Evolutionary conservation across 371 early-diverging fungal genomes (phyloP), one percentile per base, ranked within the genome.

Genomic region (Apophysomyces sp.): DNA sequence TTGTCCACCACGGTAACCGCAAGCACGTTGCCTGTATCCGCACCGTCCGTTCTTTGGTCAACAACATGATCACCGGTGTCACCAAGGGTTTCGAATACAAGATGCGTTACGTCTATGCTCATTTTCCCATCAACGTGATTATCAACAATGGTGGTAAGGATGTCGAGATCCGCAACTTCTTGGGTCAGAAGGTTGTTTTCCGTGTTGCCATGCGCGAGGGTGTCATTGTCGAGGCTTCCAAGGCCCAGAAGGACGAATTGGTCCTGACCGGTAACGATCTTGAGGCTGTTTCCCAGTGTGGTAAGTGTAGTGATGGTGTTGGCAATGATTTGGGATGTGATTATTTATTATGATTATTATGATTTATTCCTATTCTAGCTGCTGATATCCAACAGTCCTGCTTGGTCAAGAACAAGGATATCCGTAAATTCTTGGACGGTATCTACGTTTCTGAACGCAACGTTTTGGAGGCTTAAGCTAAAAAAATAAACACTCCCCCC

Each of bases 351-450:
- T 32, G n/a, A n/a, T 24, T 24, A 18, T 24, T 59, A 7, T 5
- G 30, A 15, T 26, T 60, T 13, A 36, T 56, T 49, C 34, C 49
- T 21, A 32, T 16, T 40, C 54, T 60, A 80, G 90, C 94, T 69
- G 94, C 92, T 62, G 83, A 84, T 68, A 92, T 95, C 67, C 86
- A 89, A 65, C 91, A 92, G 69, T 78, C 86, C 66, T 85, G 86
- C 74, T 74, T 83, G 55, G 92, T 91, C 67, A 92, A 90, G 86
- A 91, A 91, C 81, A 89, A 92, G 86, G 96, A 95, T 95, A 96
- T 96, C 83, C 95, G 99, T 88, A 97, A 98, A 87, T 99, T 99
- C 93, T 88, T 99, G 81, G 99, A 99, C 83, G 99, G 98, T 90
- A 92, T 98, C 92, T 98, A 97, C 90, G 95, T 98, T 65, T 96